Percentiles rank a stretch among this genome's conserved stretches.
Conservation (phyloP, 23 red algal genomes). For the Porphyridium purpureum region DNA sequence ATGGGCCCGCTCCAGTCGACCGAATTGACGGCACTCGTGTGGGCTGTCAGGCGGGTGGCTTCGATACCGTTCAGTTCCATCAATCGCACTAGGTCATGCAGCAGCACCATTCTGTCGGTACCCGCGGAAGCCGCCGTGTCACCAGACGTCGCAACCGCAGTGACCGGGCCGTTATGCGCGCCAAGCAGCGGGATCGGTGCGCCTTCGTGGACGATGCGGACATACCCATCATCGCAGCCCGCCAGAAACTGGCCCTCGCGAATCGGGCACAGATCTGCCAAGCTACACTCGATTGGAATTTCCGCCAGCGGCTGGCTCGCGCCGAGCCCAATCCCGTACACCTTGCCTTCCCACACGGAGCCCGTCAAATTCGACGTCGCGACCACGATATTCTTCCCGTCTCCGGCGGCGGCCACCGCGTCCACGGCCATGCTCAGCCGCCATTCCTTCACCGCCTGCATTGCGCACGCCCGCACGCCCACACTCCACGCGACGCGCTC, state of each 20-base stretch:
- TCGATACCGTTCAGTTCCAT: slow-evolving; percentile 12
- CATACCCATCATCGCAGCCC: slow-evolving; percentile 40
- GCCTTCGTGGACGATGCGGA: slow-evolving; percentile 52
- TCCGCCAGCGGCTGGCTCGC: neutral
- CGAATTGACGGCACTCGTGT: slow-evolving; percentile 40
- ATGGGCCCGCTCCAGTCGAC: slow-evolving; percentile 42
- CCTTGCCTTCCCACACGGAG: slow-evolving; percentile 51
- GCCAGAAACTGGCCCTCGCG: slow-evolving; percentile 73
- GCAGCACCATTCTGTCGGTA: neutral
- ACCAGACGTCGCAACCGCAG: neutral
- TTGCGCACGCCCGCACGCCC: too few species aligned
- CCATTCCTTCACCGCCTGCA: slow-evolving; percentile 22
- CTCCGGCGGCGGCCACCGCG: slow-evolving; percentile 45
- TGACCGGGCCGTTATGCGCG: slow-evolving; percentile 15
- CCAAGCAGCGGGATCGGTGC: slow-evolving; percentile 45
- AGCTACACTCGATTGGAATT: slow-evolving; percentile 6
- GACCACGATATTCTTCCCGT: slow-evolving; percentile 53
- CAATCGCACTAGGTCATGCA: slow-evolving; percentile 11
- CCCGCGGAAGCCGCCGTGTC: neutral
- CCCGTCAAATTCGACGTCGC: slow-evolving; percentile 56
- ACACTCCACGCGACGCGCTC: too few species aligned
- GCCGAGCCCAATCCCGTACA: slow-evolving; percentile 24
- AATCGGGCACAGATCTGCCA: slow-evolving; percentile 30
- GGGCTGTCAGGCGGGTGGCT: slow-evolving; percentile 51
- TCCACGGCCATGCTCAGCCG: slow-evolving; percentile 43